These are phyloP conservation scores for barrel medic (Medicago truncatula) DNA, from an alignment of 306 rosid genomes.

Conservation along the genomic window MtrunA17r5.0-ANR NC_053046.1:39148001-39148500, in stretches of 20 bases:
- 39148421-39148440: conserved; percentile 94
- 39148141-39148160: background rate
- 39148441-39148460: conserved; percentile 92
- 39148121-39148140: background rate
- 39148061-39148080: background rate
- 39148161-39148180: conserved; percentile 8
- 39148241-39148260: conserved; percentile 5
- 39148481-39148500: conserved; percentile 76
- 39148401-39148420: conserved; percentile 71
- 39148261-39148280: conserved; percentile 2
- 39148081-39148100: background rate
- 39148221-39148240: background rate
- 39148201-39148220: background rate
- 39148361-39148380: conserved; percentile 64
- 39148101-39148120: background rate
- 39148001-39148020: background rate
- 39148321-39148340: conserved; percentile 39
- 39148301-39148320: conserved; percentile 18
- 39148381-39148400: conserved; percentile 69
- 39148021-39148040: background rate
- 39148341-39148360: conserved; percentile 79
- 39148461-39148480: conserved; percentile 76
- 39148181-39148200: conserved; percentile 1
- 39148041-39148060: background rate
- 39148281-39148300: background rate